Conservation (phyloP, 169 alveolate genomes). For the Cystoisospora suis region DNA sequence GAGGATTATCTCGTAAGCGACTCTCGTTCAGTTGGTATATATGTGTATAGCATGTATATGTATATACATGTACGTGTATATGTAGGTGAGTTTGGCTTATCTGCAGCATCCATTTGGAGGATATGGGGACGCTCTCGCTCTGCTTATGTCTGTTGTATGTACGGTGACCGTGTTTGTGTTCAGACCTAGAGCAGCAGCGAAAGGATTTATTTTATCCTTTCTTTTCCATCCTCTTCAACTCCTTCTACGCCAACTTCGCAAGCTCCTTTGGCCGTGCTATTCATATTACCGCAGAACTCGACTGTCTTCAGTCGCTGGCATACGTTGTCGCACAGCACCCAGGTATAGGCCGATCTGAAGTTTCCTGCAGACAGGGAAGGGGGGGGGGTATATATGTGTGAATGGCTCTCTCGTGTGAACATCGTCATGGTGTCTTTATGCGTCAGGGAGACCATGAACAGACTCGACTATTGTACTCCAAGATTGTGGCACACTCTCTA, state of each 20-base stretch:
- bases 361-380: too few species aligned
- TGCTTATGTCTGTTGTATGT: neutral
- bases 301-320: constrained; percentile 28
- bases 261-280: neutral
- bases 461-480: too few species aligned
- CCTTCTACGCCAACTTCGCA: neutral
- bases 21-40: neutral
- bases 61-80: neutral
- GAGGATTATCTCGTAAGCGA: too few species aligned
- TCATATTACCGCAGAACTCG: constrained; percentile 31
- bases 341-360: too few species aligned
- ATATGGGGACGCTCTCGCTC: too few species aligned
- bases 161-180: neutral
- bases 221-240: neutral
- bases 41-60: neutral
- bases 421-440: too few species aligned
- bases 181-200: constrained; percentile 34
- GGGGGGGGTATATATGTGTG: too few species aligned
- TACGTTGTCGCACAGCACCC: neutral
- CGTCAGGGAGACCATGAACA: too few species aligned
- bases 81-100: neutral
- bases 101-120: neutral
- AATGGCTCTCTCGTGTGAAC: too few species aligned
- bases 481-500: too few species aligned
- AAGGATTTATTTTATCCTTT: constrained; percentile 31